These are phyloP conservation scores for Solanum corneliomulleri DNA, from an alignment of 257 asterid genomes.

Conservation along the genomic window DNA sequence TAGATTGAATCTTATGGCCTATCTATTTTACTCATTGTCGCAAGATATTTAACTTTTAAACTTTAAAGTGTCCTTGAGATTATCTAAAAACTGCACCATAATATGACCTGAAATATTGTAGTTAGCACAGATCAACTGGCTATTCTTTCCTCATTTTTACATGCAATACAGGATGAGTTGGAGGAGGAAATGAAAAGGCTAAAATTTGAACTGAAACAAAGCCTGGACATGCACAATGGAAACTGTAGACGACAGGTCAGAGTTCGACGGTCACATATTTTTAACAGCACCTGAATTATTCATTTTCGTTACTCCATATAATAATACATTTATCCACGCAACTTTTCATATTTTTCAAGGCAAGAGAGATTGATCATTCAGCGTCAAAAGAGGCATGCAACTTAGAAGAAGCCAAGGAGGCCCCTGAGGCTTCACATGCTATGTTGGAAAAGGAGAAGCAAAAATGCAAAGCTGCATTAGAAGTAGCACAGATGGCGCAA, in stretches of 20 bases:
- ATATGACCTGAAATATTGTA: not conserved
- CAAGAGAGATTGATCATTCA: conserved; percentile 25
- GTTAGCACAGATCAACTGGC: not conserved
- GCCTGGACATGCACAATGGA: conserved; percentile 41
- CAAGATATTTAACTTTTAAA: not conserved
- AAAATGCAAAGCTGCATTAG: conserved; percentile 64
- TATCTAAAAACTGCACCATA: not conserved
- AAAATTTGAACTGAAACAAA: conserved; percentile 53
- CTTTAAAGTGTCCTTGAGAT: not conserved
- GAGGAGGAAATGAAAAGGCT: conserved; percentile 66
- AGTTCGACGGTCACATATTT: not conserved
- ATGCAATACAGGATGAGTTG: conserved; percentile 29
- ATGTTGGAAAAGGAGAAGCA: conserved; percentile 56
- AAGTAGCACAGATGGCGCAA: conserved; percentile 64
- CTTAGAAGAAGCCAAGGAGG: conserved; percentile 28
- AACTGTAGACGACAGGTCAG: conserved; percentile 33
- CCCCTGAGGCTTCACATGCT: conserved; percentile 43
- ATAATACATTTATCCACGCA: not conserved
- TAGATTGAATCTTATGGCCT: not conserved
- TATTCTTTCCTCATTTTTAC: not conserved
- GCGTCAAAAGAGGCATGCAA: conserved; percentile 23
- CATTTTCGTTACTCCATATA: not conserved
- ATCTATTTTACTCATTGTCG: not conserved
- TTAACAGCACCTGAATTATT: not conserved
- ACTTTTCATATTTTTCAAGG: conserved; percentile 21